Evolutionary conservation across 805 yeast species (phyloP).

Genomic region (Schwanniomyces occidentalis): DNA sequence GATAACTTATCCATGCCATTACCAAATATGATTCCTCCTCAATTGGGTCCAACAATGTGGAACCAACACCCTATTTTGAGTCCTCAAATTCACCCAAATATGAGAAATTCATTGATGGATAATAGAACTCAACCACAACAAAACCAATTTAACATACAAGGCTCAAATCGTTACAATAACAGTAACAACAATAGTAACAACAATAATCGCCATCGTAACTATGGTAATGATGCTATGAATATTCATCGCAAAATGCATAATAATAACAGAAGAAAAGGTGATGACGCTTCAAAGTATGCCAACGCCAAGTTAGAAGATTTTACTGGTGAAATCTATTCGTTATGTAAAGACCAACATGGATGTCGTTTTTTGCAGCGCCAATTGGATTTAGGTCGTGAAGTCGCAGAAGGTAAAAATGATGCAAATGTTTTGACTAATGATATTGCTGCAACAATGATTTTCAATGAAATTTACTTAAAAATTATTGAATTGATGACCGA

Average conservation of each 20-base stretch:
- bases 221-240: slow-evolving; percentile 29
- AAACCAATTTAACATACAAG: background rate
- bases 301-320: slow-evolving; percentile 70
- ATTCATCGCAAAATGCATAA: slow-evolving; percentile 45
- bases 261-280: slow-evolving; percentile 45
- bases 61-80: slow-evolving; percentile 12
- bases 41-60: slow-evolving; percentile 16
- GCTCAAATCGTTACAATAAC: slow-evolving; percentile 2
- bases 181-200: slow-evolving; percentile 8
- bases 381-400: slow-evolving; percentile 59
- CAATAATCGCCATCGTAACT: slow-evolving; percentile 7
- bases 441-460: slow-evolving; percentile 72
- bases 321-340: slow-evolving; percentile 67
- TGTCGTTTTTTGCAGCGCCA: slow-evolving; percentile 90
- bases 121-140: slow-evolving; percentile 2
- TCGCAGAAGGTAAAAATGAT: slow-evolving; percentile 8
- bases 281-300: slow-evolving; percentile 68
- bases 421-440: slow-evolving; percentile 19
- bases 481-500: slow-evolving; percentile 89
- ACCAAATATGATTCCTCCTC: slow-evolving; percentile 5
- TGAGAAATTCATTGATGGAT: background rate
- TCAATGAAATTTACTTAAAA: slow-evolving; percentile 74
- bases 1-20: slow-evolving; percentile 4
- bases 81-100: slow-evolving; percentile 4
- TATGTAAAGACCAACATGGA: slow-evolving; percentile 96